phyloP scores from a whole-genome alignment of 2,329 filamentous ascomycete genomes.

The Plenodomus lindquistii region DNA sequence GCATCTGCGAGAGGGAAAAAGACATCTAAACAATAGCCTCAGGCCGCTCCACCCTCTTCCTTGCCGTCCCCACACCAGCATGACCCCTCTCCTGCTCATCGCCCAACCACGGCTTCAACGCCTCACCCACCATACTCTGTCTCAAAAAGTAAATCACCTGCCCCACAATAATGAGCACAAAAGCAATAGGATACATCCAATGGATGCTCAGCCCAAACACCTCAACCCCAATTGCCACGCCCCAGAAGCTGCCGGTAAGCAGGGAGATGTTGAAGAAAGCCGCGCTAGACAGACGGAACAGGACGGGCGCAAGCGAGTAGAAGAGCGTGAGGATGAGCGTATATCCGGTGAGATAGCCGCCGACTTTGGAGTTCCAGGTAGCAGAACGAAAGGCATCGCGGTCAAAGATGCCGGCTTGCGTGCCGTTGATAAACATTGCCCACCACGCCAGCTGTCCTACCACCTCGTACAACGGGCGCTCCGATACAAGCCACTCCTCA shows the following conservation, averaged over 20 bases:
- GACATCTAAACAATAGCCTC: conserved; percentile 30
- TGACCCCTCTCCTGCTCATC: conserved; percentile 70
- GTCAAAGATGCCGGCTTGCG: conserved; percentile 91
- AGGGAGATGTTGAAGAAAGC: conserved; percentile 97
- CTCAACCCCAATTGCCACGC: conserved; percentile 85
- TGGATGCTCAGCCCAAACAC: conserved; percentile 82
- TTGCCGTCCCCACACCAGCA: conserved; percentile 36
- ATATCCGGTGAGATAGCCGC: conserved; percentile 86
- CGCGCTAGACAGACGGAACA: conserved; percentile 86
- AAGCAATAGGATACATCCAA: conserved; percentile 93
- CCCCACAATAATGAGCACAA: conserved; percentile 86
- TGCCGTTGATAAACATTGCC: conserved; percentile 87
- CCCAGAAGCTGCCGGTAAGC: conserved; percentile 96
- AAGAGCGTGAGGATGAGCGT: conserved; percentile 82
- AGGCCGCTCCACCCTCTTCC: conserved; percentile 33
- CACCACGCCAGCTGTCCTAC: conserved; percentile 88
- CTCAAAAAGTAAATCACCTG: conserved; percentile 86
- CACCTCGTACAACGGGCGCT: conserved; percentile 87
- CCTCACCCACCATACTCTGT: conserved; percentile 80
- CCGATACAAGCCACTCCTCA: conserved; percentile 92
- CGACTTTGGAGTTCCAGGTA: conserved; percentile 57
- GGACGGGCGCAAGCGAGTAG: conserved; percentile 82
- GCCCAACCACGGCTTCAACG: conserved; percentile 93
- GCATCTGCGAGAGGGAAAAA: no score
- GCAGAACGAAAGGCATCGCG: conserved; percentile 65